Evolutionary conservation across 768 basidiomycete genomes (phyloP).

Genomic region (Leucosporidium scottii): DNA sequence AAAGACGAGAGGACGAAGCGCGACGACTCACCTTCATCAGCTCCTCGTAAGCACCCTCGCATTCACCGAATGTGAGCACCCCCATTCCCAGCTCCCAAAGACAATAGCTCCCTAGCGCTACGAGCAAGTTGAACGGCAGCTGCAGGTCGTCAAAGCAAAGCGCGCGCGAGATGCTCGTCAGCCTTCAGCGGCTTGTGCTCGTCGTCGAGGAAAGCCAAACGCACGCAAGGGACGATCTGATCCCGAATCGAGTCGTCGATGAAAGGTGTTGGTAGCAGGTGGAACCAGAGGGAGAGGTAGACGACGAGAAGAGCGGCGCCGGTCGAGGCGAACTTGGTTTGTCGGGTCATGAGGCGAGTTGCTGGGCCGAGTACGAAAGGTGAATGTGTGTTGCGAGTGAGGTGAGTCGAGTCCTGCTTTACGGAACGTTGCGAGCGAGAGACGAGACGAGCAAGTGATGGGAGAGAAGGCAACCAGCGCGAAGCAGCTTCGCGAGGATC

Average conservation of each 20-base stretch:
- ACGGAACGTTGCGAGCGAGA: too few species aligned
- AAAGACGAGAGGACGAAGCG: too few species aligned
- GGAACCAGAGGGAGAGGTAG: neutral
- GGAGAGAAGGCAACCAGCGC: too few species aligned
- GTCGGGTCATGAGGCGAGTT: neutral
- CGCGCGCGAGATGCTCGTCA: neutral
- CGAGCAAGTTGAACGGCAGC: constrained; percentile 13
- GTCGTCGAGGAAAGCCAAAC: neutral
- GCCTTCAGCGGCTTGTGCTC: neutral
- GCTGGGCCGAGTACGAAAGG: too few species aligned
- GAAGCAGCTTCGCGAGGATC: too few species aligned
- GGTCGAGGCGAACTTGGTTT: neutral
- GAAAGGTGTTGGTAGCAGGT: neutral
- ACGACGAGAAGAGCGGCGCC: neutral
- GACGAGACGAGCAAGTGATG: too few species aligned
- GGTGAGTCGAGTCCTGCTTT: too few species aligned
- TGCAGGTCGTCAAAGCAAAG: neutral
- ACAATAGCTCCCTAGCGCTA: constrained; percentile 9
- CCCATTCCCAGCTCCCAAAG: constrained; percentile 14
- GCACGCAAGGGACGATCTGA: constrained; percentile 7
- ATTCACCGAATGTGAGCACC: constrained; percentile 10
- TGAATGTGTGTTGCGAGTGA: too few species aligned
- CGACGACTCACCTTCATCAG: constrained; percentile 2
- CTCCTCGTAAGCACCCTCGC: constrained; percentile 9
- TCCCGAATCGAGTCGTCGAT: neutral